Evolutionary conservation across 2,329 filamentous ascomycete species (phyloP).

Genomic region (Parastagonospora avenae): DNA sequence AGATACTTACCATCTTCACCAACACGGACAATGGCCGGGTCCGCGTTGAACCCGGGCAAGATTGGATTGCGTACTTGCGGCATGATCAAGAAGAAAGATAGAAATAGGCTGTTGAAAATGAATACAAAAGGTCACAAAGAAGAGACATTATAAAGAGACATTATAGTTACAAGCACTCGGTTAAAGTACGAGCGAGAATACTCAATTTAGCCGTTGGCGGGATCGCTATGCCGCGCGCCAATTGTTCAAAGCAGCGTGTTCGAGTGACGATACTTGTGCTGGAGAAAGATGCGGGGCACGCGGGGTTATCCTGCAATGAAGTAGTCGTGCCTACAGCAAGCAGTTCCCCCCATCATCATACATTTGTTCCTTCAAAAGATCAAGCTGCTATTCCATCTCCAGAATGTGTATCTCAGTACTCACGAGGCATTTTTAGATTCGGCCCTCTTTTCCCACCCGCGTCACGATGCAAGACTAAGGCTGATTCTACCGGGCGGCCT

Average conservation of each 20-base stretch:
- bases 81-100: slow-evolving; percentile 20
- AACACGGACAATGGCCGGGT: slow-evolving; percentile 62
- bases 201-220: not conserved
- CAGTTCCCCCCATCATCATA: not conserved
- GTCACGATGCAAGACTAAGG: not conserved
- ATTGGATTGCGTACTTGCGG: slow-evolving; percentile 56
- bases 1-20: slow-evolving; percentile 43
- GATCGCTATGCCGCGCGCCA: not conserved
- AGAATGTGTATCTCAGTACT: no score
- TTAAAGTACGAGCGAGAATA: not conserved
- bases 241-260: no score
- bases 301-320: no score
- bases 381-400: no score
- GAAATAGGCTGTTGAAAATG: slow-evolving; percentile 7
- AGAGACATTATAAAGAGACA: not conserved
- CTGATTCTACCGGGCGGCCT: not conserved
- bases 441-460: no score
- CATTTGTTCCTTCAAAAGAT: no score
- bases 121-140: not conserved
- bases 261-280: no score
- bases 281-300: no score
- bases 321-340: not conserved
- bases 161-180: not conserved
- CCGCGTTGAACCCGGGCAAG: slow-evolving; percentile 65
- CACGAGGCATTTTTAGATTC: no score